Evolutionary conservation across 805 yeast genomes (phyloP).

Genomic region (Metschnikowia baotianmanensis): DNA sequence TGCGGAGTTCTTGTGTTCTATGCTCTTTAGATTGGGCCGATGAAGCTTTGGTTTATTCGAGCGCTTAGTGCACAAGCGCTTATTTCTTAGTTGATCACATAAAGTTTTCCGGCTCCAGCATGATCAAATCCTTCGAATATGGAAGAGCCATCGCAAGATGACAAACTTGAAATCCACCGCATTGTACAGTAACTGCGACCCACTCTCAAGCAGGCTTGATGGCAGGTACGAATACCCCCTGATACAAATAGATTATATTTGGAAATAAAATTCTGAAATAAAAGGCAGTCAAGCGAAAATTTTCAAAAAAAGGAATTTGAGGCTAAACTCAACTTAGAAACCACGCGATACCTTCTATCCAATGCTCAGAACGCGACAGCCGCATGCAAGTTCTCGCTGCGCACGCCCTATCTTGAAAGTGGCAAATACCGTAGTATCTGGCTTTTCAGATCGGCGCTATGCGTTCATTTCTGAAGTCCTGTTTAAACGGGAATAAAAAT

Average conservation of each 20-base stretch:
- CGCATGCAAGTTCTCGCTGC: background rate
- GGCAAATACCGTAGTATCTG: background rate
- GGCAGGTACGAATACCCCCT: background rate
- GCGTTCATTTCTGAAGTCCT: conserved; percentile 6
- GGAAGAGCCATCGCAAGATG: no score
- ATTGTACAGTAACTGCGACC: no score
- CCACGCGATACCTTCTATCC: background rate
- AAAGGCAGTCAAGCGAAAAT: background rate
- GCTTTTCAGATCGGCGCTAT: conserved; percentile 1
- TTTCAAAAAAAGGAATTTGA: background rate
- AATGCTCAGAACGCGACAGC: no score
- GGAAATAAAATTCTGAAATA: no score
- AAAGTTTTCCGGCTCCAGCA: no score
- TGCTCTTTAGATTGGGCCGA: conserved; percentile 24
- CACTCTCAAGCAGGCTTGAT: conserved; percentile 3
- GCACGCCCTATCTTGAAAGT: background rate
- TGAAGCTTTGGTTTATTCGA: no score
- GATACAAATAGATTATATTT: background rate
- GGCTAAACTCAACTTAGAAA: background rate
- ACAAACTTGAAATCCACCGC: no score
- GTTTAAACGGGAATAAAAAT: background rate
- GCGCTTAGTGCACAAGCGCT: no score
- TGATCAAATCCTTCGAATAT: no score
- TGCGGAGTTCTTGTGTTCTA: conserved; percentile 35
- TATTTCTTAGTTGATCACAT: no score